These are phyloP conservation scores for Acanthamoeba rhysodes DNA, from an alignment of 208 protist species.

Conservation along the genomic window DNA sequence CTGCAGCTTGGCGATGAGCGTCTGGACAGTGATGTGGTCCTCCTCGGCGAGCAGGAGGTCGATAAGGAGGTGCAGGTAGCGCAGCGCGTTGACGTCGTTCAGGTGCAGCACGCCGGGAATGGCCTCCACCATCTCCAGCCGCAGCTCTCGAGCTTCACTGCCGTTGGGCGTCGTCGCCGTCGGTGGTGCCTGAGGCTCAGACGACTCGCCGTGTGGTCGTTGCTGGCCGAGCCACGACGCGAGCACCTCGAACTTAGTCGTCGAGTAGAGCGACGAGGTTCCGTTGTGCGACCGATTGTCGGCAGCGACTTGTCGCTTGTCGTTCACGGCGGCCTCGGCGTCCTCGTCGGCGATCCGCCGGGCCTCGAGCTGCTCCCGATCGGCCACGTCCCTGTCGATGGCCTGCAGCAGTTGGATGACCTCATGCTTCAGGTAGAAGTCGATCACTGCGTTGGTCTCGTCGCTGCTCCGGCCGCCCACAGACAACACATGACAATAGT, in stretches of 20 bases:
- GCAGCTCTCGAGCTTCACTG: not conserved
- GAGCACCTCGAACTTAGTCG: not conserved
- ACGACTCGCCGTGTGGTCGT: too few species aligned
- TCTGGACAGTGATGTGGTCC: not conserved
- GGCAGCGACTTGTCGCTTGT: not conserved
- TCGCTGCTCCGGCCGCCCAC: not conserved
- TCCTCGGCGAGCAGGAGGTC: constrained; percentile 13
- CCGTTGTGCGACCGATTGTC: not conserved
- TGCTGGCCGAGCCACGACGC: not conserved
- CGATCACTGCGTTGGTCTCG: constrained; percentile 16
- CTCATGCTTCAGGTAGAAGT: constrained; percentile 24
- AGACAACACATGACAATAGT: too few species aligned
- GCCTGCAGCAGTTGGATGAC: constrained; percentile 11
- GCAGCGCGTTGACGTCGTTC: constrained; percentile 11
- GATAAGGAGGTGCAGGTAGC: not conserved
- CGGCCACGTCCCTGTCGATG: not conserved
- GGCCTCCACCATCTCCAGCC: constrained; percentile 34
- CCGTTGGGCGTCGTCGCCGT: not conserved
- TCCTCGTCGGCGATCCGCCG: not conserved
- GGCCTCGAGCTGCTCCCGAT: not conserved
- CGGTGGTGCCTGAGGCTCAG: not conserved
- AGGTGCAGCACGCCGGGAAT: not conserved
- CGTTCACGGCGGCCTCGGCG: not conserved
- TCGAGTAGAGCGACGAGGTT: not conserved
- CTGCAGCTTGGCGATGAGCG: constrained; percentile 47